Evolutionary conservation across 192 early-diverging fungal genomes (phyloP).

Genomic region (Spinellus fusiger): DNA sequence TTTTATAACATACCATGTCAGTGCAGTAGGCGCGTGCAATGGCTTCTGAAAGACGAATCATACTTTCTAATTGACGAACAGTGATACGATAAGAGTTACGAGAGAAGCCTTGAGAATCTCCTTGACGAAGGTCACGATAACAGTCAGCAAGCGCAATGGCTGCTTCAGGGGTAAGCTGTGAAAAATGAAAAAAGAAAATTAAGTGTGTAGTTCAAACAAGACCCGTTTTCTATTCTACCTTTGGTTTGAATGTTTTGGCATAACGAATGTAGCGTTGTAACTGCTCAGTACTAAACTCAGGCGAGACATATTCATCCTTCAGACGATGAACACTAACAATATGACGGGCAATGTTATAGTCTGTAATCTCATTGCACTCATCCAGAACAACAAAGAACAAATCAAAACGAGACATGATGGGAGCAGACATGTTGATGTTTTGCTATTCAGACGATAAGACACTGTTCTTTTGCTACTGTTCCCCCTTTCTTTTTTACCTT

Average conservation of each 20-base stretch:
- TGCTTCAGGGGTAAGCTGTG: slow-evolving; percentile 61
- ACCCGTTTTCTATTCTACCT: slow-evolving; percentile 34
- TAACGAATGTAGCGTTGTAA: slow-evolving; percentile 82
- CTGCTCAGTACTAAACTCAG: slow-evolving; percentile 69
- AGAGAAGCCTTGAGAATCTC: slow-evolving; percentile 66
- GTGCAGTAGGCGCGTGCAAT: slow-evolving; percentile 82
- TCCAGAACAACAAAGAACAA: slow-evolving; percentile 96
- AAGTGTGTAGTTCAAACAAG: background rate
- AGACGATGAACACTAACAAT: slow-evolving; percentile 83
- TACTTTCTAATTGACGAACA: slow-evolving; percentile 93
- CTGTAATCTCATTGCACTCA: slow-evolving; percentile 82
- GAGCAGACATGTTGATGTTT: slow-evolving; percentile 93
- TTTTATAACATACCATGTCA: slow-evolving; percentile 37
- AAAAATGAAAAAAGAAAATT: background rate
- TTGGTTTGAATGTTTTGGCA: slow-evolving; percentile 84
- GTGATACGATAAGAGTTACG: slow-evolving; percentile 87
- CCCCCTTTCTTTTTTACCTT: slow-evolving; percentile 60
- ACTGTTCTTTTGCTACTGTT: too few relatives aligned
- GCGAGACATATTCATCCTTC: slow-evolving; percentile 57
- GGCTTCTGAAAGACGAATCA: slow-evolving; percentile 94
- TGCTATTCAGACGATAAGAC: too few relatives aligned
- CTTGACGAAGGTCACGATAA: slow-evolving; percentile 84
- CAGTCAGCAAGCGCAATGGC: slow-evolving; percentile 70
- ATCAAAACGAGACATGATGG: slow-evolving; percentile 99
- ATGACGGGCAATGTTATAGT: slow-evolving; percentile 87